phyloP scores from a whole-genome alignment of 139 green algal species.

The Desmodesmus armatus region DNA sequence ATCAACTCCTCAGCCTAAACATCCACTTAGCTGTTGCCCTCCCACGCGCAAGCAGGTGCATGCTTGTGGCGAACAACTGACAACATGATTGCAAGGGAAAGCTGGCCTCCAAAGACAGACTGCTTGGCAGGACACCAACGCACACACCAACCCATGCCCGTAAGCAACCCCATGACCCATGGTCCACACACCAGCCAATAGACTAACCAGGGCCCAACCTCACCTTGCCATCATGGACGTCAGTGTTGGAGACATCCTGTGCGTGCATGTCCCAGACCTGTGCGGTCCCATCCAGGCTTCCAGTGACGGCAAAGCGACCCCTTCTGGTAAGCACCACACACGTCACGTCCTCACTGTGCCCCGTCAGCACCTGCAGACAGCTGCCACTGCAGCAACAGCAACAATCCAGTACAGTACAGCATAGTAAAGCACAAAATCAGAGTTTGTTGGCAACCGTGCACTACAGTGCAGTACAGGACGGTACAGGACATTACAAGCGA shows the following conservation, averaged over 20 bases:
- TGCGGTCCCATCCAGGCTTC: conserved; percentile 69
- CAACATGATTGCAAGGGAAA: neutral
- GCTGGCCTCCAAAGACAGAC: neutral
- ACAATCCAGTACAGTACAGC: neutral
- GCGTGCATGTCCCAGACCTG: conserved; percentile 86
- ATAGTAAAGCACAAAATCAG: neutral
- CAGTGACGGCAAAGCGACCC: conserved; percentile 79
- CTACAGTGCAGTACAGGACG: no score
- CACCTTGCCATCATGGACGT: conserved; percentile 46
- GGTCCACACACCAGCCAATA: no score
- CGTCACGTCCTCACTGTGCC: conserved; percentile 71
- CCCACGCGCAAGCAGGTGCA: no score
- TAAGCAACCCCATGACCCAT: no score
- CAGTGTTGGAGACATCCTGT: neutral
- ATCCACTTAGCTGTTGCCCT: no score
- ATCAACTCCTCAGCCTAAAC: neutral
- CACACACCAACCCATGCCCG: no score
- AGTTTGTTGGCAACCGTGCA: no score
- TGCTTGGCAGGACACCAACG: no score
- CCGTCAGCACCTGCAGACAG: conserved; percentile 66
- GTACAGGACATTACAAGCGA: no score
- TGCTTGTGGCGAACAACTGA: no score
- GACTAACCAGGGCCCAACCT: no score
- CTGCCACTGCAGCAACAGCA: conserved; percentile 37
- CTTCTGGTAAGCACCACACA: conserved; percentile 68